These are phyloP conservation scores for Wickerhamiella kazuoi DNA, from an alignment of 805 yeast genomes.

Conservation along the genomic window DNA sequence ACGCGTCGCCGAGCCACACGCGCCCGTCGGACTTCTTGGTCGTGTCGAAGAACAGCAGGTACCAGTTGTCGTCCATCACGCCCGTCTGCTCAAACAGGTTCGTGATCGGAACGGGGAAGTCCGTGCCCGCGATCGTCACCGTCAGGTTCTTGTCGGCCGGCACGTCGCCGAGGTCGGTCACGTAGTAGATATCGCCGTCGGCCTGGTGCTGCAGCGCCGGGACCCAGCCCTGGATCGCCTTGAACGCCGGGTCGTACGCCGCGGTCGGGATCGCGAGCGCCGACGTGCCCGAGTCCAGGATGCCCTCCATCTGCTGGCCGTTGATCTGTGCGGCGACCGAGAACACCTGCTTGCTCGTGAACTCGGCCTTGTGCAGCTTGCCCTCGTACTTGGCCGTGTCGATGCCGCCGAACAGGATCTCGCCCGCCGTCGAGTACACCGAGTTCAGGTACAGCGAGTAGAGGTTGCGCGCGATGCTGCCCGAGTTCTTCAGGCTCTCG, in stretches of 20 bases:
- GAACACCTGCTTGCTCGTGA: constrained; percentile 1
- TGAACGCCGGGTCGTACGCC: background rate
- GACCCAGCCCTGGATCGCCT: background rate
- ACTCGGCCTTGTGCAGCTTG: constrained; percentile 14
- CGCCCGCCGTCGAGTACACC: constrained; percentile 24
- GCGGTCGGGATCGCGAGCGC: background rate
- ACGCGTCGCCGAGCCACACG: background rate
- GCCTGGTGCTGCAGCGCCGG: too few relatives aligned
- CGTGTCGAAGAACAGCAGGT: background rate
- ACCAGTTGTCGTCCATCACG: background rate
- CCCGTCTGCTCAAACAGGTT: background rate
- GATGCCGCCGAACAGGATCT: constrained; percentile 50
- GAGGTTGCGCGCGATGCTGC: constrained; percentile 23
- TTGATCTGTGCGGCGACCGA: background rate
- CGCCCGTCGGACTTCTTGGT: background rate
- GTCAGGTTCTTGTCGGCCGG: background rate
- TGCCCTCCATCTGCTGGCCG: background rate
- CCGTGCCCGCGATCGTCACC: background rate
- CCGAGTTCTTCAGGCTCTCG: constrained; percentile 19
- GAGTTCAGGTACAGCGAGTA: constrained; percentile 33
- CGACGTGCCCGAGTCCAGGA: background rate
- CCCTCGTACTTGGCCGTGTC: constrained; percentile 47
- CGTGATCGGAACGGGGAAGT: background rate
- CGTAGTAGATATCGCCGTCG: background rate
- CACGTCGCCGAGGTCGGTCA: background rate